These are phyloP conservation scores for Fusarium phyllophilum DNA, from an alignment of 2,329 filamentous ascomycete genomes.

Conservation along the genomic window DNA sequence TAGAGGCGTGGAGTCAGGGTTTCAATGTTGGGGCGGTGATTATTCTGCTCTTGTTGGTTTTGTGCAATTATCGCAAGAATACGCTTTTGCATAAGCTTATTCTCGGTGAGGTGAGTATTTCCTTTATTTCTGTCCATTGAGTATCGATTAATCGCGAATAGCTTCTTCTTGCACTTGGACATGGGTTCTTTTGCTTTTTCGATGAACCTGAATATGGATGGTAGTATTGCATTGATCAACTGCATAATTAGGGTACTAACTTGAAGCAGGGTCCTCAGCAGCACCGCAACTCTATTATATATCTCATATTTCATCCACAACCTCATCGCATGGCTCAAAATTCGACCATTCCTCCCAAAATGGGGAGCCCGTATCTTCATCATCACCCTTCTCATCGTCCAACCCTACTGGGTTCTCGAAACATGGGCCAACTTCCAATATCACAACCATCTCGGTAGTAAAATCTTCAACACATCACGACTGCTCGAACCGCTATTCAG, in stretches of 20 bases:
- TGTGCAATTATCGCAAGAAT: conserved; percentile 26
- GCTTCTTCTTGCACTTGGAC: conserved; percentile 20
- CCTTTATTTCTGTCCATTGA: neutral
- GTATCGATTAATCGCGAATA: neutral
- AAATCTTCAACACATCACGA: conserved; percentile 9
- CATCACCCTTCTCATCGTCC: conserved; percentile 6
- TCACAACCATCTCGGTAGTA: conserved; percentile 19
- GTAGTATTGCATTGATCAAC: neutral
- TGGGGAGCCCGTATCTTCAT: conserved; percentile 24
- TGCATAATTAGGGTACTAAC: neutral
- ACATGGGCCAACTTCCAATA: conserved; percentile 33
- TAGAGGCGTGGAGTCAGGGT: conserved; percentile 30
- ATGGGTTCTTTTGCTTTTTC: conserved; percentile 27
- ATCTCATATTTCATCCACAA: conserved; percentile 28
- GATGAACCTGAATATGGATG: conserved; percentile 24
- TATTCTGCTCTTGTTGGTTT: conserved; percentile 10
- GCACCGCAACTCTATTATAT: conserved; percentile 20
- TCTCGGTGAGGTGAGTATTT: conserved; percentile 13
- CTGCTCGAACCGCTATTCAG: conserved; percentile 17
- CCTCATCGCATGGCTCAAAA: conserved; percentile 28
- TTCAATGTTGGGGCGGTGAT: conserved; percentile 19
- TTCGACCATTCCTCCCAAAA: conserved; percentile 13
- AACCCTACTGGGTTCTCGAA: conserved; percentile 28
- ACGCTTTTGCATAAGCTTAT: conserved; percentile 28
- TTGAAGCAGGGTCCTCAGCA: conserved; percentile 5